Evolutionary conservation across 495 filamentous ascomycete species (phyloP), one percentile per base, ranked within the genome.

Genomic region (Talaromyces ruber): DNA sequence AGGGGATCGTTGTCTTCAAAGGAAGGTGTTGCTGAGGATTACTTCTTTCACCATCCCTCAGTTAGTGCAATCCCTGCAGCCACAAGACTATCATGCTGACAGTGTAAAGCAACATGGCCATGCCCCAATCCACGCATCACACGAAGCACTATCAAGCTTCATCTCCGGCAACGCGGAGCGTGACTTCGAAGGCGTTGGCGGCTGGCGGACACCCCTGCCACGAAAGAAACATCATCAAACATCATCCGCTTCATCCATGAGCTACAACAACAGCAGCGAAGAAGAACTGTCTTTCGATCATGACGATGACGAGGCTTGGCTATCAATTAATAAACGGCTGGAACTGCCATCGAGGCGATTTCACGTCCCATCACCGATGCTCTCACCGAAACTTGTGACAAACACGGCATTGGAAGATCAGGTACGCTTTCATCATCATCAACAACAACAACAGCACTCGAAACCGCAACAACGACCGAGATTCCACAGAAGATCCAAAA

Each of bases 161-260:
- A 66, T 73, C 45, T 73, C 74, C 66, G 70, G 70, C 11, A 68
- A 76, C 55, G 66, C 81, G 22, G 79, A 81, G 58, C 80, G 90
- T 5, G 91, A 95, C 72, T 95, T 88, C 66, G 91, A 95, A 74
- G 91, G 90, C n/a, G 81, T 95, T 3, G 91, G 91, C 12, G 91
- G 91, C 1, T 93, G 89, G 90, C 77, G 88, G 59, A 70, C 70
- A 22, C 72, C 69, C 29, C 54, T 67, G 30, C 60, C 67, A 16
- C 64, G 65, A 1, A 64, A 57, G 18, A 2, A 70, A 63, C 6
- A 62, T 83, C 16, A 70, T 70, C 24, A 72, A 72, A 76, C 82
- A 12, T 77, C 79, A n/a, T 72, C 78, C 11, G 64, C 64, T 14
- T 43, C 53, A 18, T 61, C 59, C 25, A 12, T 21, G 14, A 63